Percentiles rank a stretch among this genome's conserved stretches.
Conservation (phyloP, 768 basidiomycete genomes). For the Leccinum sublutescens region DNA sequence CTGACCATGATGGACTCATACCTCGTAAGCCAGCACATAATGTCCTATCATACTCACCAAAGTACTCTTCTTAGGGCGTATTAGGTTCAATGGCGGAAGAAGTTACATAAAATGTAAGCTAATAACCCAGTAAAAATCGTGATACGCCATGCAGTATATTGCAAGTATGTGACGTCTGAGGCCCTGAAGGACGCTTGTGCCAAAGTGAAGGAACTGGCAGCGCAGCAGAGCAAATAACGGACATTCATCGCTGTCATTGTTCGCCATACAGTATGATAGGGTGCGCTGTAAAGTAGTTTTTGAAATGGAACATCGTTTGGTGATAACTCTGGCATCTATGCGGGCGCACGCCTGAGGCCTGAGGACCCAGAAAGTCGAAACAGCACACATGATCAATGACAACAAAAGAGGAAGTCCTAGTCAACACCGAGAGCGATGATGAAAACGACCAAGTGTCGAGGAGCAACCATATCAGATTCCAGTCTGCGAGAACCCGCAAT, state of each 20-base stretch:
- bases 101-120: slow-evolving; percentile 75
- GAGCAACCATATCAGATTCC: too few species aligned
- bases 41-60: neutral
- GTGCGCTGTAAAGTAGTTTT: neutral
- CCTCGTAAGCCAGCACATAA: slow-evolving; percentile 45
- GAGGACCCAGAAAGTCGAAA: too few species aligned
- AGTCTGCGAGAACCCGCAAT: too few species aligned
- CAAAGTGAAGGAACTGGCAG: slow-evolving; percentile 12
- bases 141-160: slow-evolving; percentile 81
- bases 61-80: slow-evolving; percentile 44
- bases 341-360: too few species aligned
- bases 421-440: too few species aligned
- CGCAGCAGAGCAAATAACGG: neutral
- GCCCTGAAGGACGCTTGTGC: slow-evolving; percentile 26
- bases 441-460: too few species aligned
- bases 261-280: slow-evolving; percentile 4
- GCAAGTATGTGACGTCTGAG: slow-evolving; percentile 54
- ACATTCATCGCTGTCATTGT: neutral
- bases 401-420: too few species aligned
- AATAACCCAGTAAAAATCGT: slow-evolving; percentile 59
- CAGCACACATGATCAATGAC: too few species aligned
- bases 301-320: too few species aligned
- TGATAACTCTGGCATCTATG: too few species aligned
- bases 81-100: slow-evolving; percentile 65
- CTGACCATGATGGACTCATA: slow-evolving; percentile 64